Conservation (phyloP, 2,329 filamentous ascomycete species). For the Aspergillus texensis region DNA sequence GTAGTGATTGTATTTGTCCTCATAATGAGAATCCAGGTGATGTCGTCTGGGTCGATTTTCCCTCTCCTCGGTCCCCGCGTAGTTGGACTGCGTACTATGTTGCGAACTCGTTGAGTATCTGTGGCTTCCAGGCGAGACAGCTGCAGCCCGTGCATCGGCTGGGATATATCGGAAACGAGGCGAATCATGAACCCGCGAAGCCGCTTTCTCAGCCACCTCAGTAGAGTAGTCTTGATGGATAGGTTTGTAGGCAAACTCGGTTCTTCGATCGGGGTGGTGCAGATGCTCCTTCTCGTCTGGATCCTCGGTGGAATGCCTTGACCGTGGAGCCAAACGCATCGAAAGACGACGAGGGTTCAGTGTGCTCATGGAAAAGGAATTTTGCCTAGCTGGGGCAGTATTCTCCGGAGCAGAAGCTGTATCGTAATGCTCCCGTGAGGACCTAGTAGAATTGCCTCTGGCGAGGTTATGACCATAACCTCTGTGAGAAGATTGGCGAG, state of each 20-base stretch:
- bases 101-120: background rate
- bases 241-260: slow-evolving; percentile 39
- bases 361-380: slow-evolving; percentile 23
- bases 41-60: background rate
- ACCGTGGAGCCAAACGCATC: slow-evolving; percentile 29
- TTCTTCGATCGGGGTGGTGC: background rate
- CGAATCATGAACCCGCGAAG: slow-evolving; percentile 10
- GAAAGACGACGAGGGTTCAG: slow-evolving; percentile 33
- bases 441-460: background rate
- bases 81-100: background rate
- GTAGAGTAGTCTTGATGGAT: slow-evolving; percentile 34
- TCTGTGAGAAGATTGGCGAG: slow-evolving; percentile 19
- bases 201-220: slow-evolving; percentile 29
- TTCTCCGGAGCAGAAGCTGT: slow-evolving; percentile 6
- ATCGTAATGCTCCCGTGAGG: slow-evolving; percentile 10
- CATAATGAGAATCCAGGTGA: background rate
- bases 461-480: background rate
- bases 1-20: background rate
- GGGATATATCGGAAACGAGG: slow-evolving; percentile 38
- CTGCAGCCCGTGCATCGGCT: slow-evolving; percentile 19
- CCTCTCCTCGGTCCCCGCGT: background rate
- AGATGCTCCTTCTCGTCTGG: slow-evolving; percentile 10
- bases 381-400: slow-evolving; percentile 15
- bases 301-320: slow-evolving; percentile 13
- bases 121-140: slow-evolving; percentile 4